Conservation (phyloP, 1,284 basidiomycete species). For the Trichosporon inkin region DNA sequence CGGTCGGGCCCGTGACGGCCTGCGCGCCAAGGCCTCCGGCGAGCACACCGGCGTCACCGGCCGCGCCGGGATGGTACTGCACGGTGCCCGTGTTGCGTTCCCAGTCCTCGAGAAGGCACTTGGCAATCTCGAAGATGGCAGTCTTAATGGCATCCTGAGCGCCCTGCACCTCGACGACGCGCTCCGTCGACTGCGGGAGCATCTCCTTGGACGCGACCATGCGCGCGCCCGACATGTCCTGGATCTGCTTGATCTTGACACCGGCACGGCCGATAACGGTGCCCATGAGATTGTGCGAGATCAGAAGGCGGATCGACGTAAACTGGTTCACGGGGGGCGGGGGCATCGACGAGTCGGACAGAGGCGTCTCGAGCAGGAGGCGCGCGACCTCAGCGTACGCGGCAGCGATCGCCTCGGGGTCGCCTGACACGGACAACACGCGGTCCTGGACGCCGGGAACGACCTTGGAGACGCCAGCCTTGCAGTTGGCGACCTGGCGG, state of each 20-base stretch:
- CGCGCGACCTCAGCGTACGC: slow-evolving; percentile 93
- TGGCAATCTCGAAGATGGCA: slow-evolving; percentile 90
- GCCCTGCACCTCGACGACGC: slow-evolving; percentile 94
- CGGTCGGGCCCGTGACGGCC: slow-evolving; percentile 51
- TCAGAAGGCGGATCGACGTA: slow-evolving; percentile 89
- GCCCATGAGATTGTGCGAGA: slow-evolving; percentile 99
- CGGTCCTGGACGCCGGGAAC: slow-evolving; percentile 95
- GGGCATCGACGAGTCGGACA: slow-evolving; percentile 65
- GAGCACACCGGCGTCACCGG: slow-evolving; percentile 62
- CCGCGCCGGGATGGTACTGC: slow-evolving; percentile 85
- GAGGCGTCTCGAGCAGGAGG: slow-evolving; percentile 71
- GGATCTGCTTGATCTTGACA: slow-evolving; percentile 99
- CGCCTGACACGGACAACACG: slow-evolving; percentile 87
- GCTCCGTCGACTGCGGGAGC: slow-evolving; percentile 97
- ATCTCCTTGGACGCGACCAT: slow-evolving; percentile 99
- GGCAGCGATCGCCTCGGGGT: slow-evolving; percentile 86
- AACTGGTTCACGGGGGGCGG: slow-evolving; percentile 63
- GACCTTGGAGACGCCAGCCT: slow-evolving; percentile 97
- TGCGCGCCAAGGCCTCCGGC: slow-evolving; percentile 52
- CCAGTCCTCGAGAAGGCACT: slow-evolving; percentile 94
- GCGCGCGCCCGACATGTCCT: slow-evolving; percentile 91
- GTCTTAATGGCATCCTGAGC: slow-evolving; percentile 83
- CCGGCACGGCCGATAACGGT: slow-evolving; percentile 96
- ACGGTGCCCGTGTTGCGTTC: slow-evolving; percentile 89
- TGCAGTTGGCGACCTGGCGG: slow-evolving; percentile 89